Evolutionary conservation across 768 basidiomycete species (phyloP).

Genomic region (Tricholoma sp.): DNA sequence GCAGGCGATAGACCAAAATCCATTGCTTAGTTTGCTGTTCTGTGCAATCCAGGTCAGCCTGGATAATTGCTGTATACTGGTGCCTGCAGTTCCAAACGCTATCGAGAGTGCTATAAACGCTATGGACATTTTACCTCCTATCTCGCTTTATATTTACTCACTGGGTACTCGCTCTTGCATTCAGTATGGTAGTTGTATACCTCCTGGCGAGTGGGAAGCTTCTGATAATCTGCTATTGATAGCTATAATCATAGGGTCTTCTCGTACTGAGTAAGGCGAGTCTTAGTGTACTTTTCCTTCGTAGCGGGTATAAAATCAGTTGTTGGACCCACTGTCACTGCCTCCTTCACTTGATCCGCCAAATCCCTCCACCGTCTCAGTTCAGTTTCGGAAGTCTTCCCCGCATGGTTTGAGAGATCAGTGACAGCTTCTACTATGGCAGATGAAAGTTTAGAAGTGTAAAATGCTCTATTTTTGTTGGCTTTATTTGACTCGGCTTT

Average conservation of each 20-base stretch:
- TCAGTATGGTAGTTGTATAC: slow-evolving; percentile 1
- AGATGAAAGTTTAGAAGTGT: slow-evolving; percentile 43
- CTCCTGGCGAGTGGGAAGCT: slow-evolving; percentile 3
- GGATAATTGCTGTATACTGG: background rate
- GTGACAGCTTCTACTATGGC: slow-evolving; percentile 38
- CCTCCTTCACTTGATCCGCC: slow-evolving; percentile 15
- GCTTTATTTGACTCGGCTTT: slow-evolving; percentile 24
- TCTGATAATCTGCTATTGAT: slow-evolving; percentile 1
- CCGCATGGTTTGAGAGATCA: slow-evolving; percentile 21
- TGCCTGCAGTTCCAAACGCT: background rate
- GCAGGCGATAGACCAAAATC: slow-evolving; percentile 42
- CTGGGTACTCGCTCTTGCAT: background rate
- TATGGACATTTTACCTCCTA: background rate
- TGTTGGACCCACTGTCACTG: background rate
- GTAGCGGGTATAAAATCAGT: slow-evolving; percentile 15
- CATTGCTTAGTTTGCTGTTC: slow-evolving; percentile 24
- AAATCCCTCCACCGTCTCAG: slow-evolving; percentile 23
- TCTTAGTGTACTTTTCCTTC: slow-evolving; percentile 1
- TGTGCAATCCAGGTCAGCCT: background rate
- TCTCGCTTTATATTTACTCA: background rate
- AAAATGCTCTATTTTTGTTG: slow-evolving; percentile 33
- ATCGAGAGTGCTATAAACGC: background rate
- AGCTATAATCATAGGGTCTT: background rate
- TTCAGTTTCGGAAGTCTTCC: slow-evolving; percentile 15
- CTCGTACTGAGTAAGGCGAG: background rate